Conservation (phyloP, 345 rosid genomes). For the Gossypium longicalyx region DNA sequence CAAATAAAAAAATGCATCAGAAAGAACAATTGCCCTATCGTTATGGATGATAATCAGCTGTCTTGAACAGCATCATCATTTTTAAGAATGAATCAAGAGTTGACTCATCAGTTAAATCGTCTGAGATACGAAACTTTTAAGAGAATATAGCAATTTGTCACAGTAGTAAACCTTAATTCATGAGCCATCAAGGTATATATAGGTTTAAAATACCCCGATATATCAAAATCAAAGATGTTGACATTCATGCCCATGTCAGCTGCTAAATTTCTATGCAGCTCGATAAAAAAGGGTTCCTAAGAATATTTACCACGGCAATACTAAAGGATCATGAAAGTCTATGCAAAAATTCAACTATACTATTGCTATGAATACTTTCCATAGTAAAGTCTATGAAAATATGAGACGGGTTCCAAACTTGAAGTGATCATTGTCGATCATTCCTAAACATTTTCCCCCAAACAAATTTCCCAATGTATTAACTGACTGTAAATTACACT, state of each 20-base stretch:
- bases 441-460: not conserved
- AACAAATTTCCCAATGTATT: not conserved
- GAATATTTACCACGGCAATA: not conserved
- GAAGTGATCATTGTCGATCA: not conserved
- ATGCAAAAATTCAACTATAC: not conserved
- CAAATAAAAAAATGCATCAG: slow-evolving; percentile 9
- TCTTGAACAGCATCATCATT: not conserved
- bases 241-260: not conserved
- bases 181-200: not conserved
- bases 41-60: not conserved
- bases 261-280: not conserved
- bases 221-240: not conserved
- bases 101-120: not conserved
- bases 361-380: not conserved
- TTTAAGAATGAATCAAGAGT: not conserved
- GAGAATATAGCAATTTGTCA: not conserved
- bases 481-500: not conserved
- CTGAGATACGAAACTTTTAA: not conserved
- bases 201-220: not conserved
- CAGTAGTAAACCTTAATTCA: not conserved
- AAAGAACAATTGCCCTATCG: not conserved
- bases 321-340: not conserved
- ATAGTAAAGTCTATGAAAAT: not conserved
- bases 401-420: not conserved
- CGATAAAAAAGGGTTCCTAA: not conserved